Evolutionary conservation across 1,284 basidiomycete genomes (phyloP), one percentile per base, ranked within the genome.

Genomic region (Phaffia rhodozyma): DNA sequence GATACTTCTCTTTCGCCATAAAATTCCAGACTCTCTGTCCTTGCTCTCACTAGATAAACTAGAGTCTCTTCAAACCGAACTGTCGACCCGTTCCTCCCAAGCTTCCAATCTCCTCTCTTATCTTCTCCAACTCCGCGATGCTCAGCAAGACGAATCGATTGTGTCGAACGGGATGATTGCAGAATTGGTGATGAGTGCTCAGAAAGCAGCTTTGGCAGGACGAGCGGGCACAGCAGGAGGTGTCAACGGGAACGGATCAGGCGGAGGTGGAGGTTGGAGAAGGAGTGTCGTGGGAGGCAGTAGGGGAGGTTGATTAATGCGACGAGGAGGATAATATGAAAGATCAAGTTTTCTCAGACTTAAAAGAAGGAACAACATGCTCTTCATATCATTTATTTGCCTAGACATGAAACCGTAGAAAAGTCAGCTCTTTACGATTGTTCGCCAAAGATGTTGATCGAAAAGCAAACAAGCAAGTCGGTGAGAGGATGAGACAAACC

Each of bases 51-150:
- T 90, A 29, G 71, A 81, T 6, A 79, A 78, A 32, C 76, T 94
- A 21, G 84, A 88, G 70, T 76, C 79, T 55, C 80, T 85, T 69
- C 79, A 91, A 52, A 76, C 79, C 6, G 83, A 88, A 20, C 74
- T 93, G 43, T 82, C 82, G 59, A 68, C 76, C 47, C 84, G 88
- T 63, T 91, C 87, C 0, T 82, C 84, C 1, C 81, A 83, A 51
- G 84, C 87, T 0, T 89, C 87, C 1, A 77, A 82, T 1, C 77
- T 89, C 20, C 77, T 94, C 60, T 88, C 88, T 13, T 83, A 90
- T 76, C 77, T 90, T 27, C 77, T 92, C 62, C 90, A 94, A 75
- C 81, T 83, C 60, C 83, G 86, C 68, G 91, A 93, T 69, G 84
- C 87, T 27, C 77, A 91, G 68, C 84, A 87, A 69, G 89, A 93